A percentile compares a stretch with the other conserved stretches of the same genome.
These are phyloP conservation scores for Lupinus albus DNA, from an alignment of 306 rosid genomes.

Conservation along the genomic window DNA sequence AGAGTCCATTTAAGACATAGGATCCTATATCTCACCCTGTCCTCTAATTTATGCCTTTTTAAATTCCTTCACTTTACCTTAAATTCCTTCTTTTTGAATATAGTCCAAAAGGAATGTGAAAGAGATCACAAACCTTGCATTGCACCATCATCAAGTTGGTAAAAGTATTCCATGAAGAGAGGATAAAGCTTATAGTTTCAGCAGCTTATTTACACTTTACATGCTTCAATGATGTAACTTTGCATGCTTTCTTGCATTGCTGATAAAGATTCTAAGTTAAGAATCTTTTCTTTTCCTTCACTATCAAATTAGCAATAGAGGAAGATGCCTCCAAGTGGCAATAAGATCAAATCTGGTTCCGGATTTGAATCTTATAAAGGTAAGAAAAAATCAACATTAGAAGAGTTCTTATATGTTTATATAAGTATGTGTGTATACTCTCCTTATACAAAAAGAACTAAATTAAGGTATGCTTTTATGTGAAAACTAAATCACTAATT, in stretches of 20 bases:
- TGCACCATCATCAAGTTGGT: slow-evolving; percentile 34
- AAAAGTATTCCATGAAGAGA: slow-evolving; percentile 42
- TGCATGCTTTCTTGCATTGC: slow-evolving; percentile 34
- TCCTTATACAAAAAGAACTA: too few species aligned
- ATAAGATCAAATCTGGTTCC: too few species aligned
- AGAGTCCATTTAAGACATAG: too few species aligned
- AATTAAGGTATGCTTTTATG: too few species aligned
- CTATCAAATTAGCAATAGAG: background rate
- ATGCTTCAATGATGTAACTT: slow-evolving; percentile 47
- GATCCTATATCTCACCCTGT: background rate
- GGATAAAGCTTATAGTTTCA: slow-evolving; percentile 43
- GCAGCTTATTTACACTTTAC: slow-evolving; percentile 43
- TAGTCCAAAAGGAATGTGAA: slow-evolving; percentile 57
- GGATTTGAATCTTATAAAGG: too few species aligned
- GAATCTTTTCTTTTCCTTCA: slow-evolving; percentile 43
- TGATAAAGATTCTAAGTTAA: slow-evolving; percentile 25
- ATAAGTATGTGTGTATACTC: too few species aligned
- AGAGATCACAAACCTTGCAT: slow-evolving; percentile 34
- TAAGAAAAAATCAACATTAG: too few species aligned
- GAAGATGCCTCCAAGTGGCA: too few species aligned
- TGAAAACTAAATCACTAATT: too few species aligned
- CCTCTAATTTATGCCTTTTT: slow-evolving; percentile 28
- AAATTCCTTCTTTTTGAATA: slow-evolving; percentile 35
- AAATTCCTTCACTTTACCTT: slow-evolving; percentile 38
- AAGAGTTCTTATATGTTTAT: too few species aligned